Evolutionary conservation across 345 rosid genomes (phyloP), one percentile per base, ranked within the genome.

Genomic region (Salix exigua): DNA sequence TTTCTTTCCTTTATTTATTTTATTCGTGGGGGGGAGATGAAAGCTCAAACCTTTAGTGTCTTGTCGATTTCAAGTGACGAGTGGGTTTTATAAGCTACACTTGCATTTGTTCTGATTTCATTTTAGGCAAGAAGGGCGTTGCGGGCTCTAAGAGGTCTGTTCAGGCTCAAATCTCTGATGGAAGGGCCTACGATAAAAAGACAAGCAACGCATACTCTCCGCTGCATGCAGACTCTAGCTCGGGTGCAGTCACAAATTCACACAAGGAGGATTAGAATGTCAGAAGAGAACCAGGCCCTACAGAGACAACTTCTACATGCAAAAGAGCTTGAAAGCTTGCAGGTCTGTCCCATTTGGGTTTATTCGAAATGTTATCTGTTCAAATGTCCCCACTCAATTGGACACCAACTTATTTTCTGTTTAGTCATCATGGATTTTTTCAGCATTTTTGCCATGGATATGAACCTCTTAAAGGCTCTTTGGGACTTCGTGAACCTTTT

Each of bases 281-380:
- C 88, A 1, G 98, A 96, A 83, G 98, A 96, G 90, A 96, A 92
- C 83, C 97, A 88, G 71, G 94, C 96, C 76, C 92, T 93, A 38
- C 99, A 91, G 84, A 88, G 83, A 50, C 99, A 96, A 85, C 90
- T 93, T 38, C 83, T 91, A 78, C 97, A 93, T 79, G 97, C 93
- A 13, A 89, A 88, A 79, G 98, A 96, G 85, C 81, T 93, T 53
- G 94, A 88, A 75, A 90, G 86, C 75, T 78, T 87, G 75, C 87
- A 82, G 92, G 99, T 92, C 31, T 78, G 71, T 72, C 38, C 18
- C 53, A 5, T 5, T 44, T 67, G 53, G 4, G 19, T 48, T 48
- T 48, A 48, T 17, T 48, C 21, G 2, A 5, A 48, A 48, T 48
- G 17, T 48, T 48, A 5, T 48, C 19, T 48, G 18, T 48, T 48